A percentile compares a stretch with the other conserved stretches of the same genome.
These are phyloP conservation scores for Cenchrus purpureus DNA, from an alignment of 176 grass and related monocot genomes.

Conservation along the genomic window DNA sequence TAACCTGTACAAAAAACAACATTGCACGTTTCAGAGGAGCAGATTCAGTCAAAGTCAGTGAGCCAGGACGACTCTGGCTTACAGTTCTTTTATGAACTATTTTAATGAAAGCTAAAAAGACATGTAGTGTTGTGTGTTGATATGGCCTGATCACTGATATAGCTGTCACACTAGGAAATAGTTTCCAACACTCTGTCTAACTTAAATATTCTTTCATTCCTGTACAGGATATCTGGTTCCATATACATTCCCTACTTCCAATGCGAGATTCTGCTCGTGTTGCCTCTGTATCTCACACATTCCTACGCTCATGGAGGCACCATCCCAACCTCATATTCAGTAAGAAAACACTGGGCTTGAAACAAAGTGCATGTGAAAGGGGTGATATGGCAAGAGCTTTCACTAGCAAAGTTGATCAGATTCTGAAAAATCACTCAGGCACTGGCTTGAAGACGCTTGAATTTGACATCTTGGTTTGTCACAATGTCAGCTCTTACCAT, in stretches of 20 bases:
- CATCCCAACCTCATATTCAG: neutral
- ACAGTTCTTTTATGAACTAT: too few relatives aligned
- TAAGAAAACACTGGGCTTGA: neutral
- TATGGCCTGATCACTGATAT: too few relatives aligned
- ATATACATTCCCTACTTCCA: too few relatives aligned
- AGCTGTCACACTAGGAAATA: too few relatives aligned
- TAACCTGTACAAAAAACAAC: too few relatives aligned
- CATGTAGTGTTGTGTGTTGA: too few relatives aligned
- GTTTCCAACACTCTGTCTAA: too few relatives aligned
- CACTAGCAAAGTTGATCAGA: neutral
- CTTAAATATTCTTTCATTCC: neutral
- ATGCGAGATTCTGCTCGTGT: too few relatives aligned
- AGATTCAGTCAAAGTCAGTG: too few relatives aligned
- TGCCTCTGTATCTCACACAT: neutral
- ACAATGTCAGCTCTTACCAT: neutral
- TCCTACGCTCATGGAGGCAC: neutral
- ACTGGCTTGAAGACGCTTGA: neutral
- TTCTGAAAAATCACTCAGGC: neutral
- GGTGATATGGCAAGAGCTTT: neutral
- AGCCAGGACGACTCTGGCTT: too few relatives aligned
- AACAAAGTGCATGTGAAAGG: neutral
- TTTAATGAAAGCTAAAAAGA: too few relatives aligned
- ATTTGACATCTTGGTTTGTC: neutral
- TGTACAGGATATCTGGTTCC: neutral
- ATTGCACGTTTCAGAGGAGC: too few relatives aligned